phyloP scores from a whole-genome alignment of 1,284 basidiomycete genomes.

The Hemileia vastatrix region DNA sequence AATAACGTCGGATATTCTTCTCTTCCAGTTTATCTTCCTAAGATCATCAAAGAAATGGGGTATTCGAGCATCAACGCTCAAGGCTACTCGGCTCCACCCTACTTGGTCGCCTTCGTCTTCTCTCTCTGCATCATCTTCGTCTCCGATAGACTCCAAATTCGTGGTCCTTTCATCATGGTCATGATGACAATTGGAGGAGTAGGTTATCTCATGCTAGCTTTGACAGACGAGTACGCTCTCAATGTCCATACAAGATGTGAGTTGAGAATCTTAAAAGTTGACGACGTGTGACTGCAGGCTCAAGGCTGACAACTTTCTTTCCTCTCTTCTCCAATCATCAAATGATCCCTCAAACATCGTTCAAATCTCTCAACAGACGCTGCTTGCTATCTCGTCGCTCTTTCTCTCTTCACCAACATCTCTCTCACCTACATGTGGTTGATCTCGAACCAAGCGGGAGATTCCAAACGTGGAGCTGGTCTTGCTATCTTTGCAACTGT shows the following conservation, averaged over 20 bases:
- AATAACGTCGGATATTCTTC: constrained; percentile 36
- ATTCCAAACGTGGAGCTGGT: neutral
- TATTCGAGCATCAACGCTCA: constrained; percentile 27
- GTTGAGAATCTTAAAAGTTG: too few relatives aligned
- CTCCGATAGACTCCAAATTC: constrained; percentile 30
- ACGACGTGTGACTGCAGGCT: too few relatives aligned
- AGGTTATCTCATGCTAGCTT: constrained; percentile 38
- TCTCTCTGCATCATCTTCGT: constrained; percentile 26
- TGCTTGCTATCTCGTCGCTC: constrained; percentile 30
- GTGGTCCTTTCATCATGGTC: constrained; percentile 31
- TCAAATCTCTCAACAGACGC: constrained; percentile 18
- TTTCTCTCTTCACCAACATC: constrained; percentile 32
- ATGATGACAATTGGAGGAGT: constrained; percentile 28
- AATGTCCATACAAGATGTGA: too few relatives aligned
- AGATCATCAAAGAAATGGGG: constrained; percentile 36
- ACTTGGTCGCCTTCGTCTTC: constrained; percentile 33
- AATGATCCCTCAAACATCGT: neutral
- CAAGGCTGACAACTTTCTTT: too few relatives aligned
- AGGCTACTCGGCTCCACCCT: constrained; percentile 24
- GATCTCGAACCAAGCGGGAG: constrained; percentile 26
- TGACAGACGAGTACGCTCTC: too few relatives aligned
- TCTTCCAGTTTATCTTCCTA: constrained; percentile 40
- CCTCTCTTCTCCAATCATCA: too few relatives aligned
- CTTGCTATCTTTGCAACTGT: neutral
- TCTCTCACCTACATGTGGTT: constrained; percentile 35